Conservation (phyloP, 2,329 filamentous ascomycete genomes). For the Orbilia blumenaviensis region DNA sequence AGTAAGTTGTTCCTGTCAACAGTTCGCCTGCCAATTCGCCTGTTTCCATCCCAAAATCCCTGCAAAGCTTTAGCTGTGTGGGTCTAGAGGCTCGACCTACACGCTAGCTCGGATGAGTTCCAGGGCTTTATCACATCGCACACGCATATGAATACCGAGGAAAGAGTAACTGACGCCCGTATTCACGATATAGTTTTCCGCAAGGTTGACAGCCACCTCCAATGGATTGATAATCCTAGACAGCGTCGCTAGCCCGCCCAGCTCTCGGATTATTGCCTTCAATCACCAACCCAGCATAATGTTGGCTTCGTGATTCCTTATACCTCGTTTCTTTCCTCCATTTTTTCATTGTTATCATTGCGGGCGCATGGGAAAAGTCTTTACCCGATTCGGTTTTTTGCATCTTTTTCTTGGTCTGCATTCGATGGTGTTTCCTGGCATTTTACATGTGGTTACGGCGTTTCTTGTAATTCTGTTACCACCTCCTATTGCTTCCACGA, state of each 20-base stretch:
- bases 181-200: slow-evolving; percentile 34
- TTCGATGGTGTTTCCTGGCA: neutral
- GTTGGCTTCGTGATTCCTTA: neutral
- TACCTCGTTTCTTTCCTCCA: neutral
- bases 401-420: neutral
- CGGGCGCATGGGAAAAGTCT: slow-evolving; percentile 5
- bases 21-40: slow-evolving; percentile 22
- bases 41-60: neutral
- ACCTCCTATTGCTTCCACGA: too few relatives aligned
- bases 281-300: neutral
- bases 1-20: slow-evolving; percentile 16
- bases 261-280: neutral
- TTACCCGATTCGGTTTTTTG: neutral
- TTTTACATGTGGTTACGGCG: neutral
- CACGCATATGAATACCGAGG: neutral
- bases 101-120: neutral
- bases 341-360: neutral
- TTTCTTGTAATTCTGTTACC: too few relatives aligned
- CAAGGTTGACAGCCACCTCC: slow-evolving; percentile 28
- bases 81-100: neutral
- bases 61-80: slow-evolving; percentile 5
- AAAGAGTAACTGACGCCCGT: neutral
- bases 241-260: neutral
- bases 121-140: neutral
- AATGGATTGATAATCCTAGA: slow-evolving; percentile 24